Evolutionary conservation across 345 rosid species (phyloP).

Genomic region (Mercurialis annua): DNA sequence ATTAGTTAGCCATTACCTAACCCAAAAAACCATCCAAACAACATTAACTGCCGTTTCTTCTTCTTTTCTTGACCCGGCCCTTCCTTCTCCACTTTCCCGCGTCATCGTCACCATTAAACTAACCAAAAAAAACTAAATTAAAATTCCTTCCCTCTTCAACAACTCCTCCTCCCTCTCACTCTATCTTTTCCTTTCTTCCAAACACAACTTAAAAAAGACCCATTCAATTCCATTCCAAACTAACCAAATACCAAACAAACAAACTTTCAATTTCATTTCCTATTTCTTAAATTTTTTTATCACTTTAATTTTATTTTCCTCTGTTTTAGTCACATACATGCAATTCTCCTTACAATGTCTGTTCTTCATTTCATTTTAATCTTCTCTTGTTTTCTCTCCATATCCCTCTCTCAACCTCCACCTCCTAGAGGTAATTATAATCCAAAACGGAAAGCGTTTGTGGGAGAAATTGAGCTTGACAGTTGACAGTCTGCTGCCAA

Average conservation of each 20-base stretch:
- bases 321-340: conserved; percentile 12
- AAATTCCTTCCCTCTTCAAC: conserved; percentile 34
- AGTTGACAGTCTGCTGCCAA: too few species aligned
- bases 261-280: too few species aligned
- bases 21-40: neutral
- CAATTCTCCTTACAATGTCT: neutral
- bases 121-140: conserved; percentile 1
- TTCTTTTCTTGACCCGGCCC: conserved; percentile 28
- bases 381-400: conserved; percentile 33
- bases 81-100: conserved; percentile 39
- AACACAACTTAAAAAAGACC: conserved; percentile 37
- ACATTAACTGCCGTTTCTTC: conserved; percentile 4
- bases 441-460: too few species aligned
- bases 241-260: conserved; percentile 3
- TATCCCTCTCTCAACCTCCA: conserved; percentile 39
- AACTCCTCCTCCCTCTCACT: conserved; percentile 23
- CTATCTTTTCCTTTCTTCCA: conserved; percentile 49
- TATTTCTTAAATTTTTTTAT: too few species aligned
- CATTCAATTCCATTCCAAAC: conserved; percentile 28
- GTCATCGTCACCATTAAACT: too few species aligned
- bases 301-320: conserved; percentile 1
- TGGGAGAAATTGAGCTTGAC: too few species aligned
- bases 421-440: conserved; percentile 39
- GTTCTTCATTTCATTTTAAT: conserved; percentile 3
- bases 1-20: neutral